phyloP scores from a whole-genome alignment of 768 basidiomycete species.

The Suillus occidentalis region DNA sequence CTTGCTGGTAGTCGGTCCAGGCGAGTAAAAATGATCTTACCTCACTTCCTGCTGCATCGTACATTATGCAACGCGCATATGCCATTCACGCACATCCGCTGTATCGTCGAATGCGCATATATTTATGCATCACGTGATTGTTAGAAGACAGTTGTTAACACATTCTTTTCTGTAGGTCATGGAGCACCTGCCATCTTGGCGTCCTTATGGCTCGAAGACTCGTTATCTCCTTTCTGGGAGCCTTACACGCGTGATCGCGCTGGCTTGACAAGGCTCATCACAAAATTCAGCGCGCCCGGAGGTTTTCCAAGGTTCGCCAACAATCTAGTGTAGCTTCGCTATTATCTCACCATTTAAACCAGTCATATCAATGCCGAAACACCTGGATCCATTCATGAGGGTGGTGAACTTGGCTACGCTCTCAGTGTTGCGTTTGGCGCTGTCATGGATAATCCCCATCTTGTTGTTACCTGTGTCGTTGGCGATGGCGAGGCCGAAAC shows the following conservation, averaged over 20 bases:
- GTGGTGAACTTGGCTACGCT: conserved; percentile 88
- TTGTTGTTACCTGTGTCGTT: conserved; percentile 78
- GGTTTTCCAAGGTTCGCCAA: conserved; percentile 72
- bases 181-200: conserved; percentile 88
- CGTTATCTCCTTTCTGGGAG: conserved; percentile 58
- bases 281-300: conserved; percentile 76
- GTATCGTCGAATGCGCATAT: not conserved
- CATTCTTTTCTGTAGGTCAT: conserved; percentile 46
- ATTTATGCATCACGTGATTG: conserved; percentile 4
- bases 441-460: conserved; percentile 88
- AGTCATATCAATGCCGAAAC: conserved; percentile 82
- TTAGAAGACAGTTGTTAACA: not conserved
- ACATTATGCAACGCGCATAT: not conserved
- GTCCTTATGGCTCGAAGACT: conserved; percentile 83
- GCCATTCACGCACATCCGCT: not conserved
- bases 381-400: conserved; percentile 90
- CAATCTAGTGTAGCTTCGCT: not conserved
- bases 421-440: conserved; percentile 84
- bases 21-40: conserved; percentile 29
- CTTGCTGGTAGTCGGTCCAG: conserved; percentile 81
- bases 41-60: too few species aligned
- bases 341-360: conserved; percentile 1
- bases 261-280: conserved; percentile 69
- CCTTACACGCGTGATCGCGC: conserved; percentile 52
- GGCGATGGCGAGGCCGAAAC: conserved; percentile 89